Evolutionary conservation across 306 rosid genomes (phyloP).

Genomic region (Biancaea sappan): DNA sequence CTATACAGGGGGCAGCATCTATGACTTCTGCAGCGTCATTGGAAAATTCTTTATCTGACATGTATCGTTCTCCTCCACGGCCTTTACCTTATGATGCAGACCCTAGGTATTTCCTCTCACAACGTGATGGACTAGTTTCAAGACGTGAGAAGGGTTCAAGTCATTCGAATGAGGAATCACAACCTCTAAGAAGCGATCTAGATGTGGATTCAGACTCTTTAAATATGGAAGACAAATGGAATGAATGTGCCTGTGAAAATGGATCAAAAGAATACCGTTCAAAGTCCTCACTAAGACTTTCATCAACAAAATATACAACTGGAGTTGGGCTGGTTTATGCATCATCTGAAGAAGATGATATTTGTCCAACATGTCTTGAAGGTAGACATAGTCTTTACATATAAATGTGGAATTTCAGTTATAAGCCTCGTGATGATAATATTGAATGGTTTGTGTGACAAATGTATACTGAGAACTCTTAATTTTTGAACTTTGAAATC

Average conservation of each 20-base stretch:
- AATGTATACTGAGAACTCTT: conserved; percentile 5
- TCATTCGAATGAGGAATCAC: conserved; percentile 83
- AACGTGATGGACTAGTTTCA: conserved; percentile 78
- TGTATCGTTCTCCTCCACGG: conserved; percentile 95
- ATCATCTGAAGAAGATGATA: conserved; percentile 87
- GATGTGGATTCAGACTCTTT: conserved; percentile 70
- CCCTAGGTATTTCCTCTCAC: conserved; percentile 68
- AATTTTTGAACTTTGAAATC: conserved; percentile 5
- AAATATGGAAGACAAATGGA: conserved; percentile 73
- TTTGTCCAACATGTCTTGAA: conserved; percentile 98
- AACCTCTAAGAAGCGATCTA: conserved; percentile 76
- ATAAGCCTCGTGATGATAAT: neutral
- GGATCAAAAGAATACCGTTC: conserved; percentile 69
- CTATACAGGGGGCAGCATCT: conserved; percentile 82
- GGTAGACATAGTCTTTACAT: conserved; percentile 44
- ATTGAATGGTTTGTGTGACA: neutral
- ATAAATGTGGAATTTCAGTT: conserved; percentile 22
- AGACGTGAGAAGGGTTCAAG: conserved; percentile 94
- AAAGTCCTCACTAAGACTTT: conserved; percentile 63
- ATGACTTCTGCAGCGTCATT: conserved; percentile 70
- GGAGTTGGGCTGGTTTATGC: conserved; percentile 56
- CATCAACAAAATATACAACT: conserved; percentile 59
- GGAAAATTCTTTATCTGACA: conserved; percentile 79
- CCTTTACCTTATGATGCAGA: conserved; percentile 96
- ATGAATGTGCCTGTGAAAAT: conserved; percentile 68